A percentile compares a stretch with the other conserved stretches of the same genome.
phyloP scores from a whole-genome alignment of 768 basidiomycete genomes.

The Boletus tylopilopsis region DNA sequence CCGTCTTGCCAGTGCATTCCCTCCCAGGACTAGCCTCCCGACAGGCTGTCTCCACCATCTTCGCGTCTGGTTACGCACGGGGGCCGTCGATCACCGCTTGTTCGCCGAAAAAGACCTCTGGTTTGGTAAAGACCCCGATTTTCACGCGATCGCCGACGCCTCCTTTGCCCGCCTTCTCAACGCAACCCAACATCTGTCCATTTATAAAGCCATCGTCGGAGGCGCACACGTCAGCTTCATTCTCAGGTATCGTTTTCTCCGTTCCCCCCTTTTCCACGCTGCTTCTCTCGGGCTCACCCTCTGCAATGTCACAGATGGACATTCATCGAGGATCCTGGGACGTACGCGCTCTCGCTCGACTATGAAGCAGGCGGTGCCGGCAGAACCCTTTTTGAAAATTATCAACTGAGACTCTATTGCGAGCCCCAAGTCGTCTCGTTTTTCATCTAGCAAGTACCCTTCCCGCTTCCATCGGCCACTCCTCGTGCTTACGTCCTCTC shows the following conservation, averaged over 20 bases:
- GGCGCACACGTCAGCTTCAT: constrained; percentile 54
- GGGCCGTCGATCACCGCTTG: constrained; percentile 56
- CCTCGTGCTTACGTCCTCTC: too few species aligned
- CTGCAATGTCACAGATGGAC: constrained; percentile 43
- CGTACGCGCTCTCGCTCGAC: constrained; percentile 56
- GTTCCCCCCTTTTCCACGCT: background rate
- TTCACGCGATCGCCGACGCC: constrained; percentile 52
- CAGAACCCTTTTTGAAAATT: constrained; percentile 48
- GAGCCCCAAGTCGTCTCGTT: constrained; percentile 53
- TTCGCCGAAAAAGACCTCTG: constrained; percentile 64
- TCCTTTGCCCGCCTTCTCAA: constrained; percentile 50
- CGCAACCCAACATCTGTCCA: constrained; percentile 40
- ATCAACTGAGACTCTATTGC: constrained; percentile 49
- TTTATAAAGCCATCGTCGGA: constrained; percentile 56
- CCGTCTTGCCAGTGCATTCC: constrained; percentile 43
- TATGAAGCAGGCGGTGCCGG: constrained; percentile 66
- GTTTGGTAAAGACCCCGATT: constrained; percentile 66
- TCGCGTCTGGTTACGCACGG: constrained; percentile 61
- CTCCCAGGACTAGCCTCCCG: constrained; percentile 54
- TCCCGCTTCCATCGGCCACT: background rate
- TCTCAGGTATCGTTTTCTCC: constrained; percentile 37
- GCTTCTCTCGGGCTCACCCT: background rate
- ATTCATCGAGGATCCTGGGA: constrained; percentile 35
- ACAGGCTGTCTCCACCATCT: constrained; percentile 52
- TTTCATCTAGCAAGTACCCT: constrained; percentile 52